A percentile compares a stretch with the other conserved stretches of the same genome.
These are phyloP conservation scores for Dunaliella sp. DNA, from an alignment of 139 green algal species.

Conservation along the genomic window DNA sequence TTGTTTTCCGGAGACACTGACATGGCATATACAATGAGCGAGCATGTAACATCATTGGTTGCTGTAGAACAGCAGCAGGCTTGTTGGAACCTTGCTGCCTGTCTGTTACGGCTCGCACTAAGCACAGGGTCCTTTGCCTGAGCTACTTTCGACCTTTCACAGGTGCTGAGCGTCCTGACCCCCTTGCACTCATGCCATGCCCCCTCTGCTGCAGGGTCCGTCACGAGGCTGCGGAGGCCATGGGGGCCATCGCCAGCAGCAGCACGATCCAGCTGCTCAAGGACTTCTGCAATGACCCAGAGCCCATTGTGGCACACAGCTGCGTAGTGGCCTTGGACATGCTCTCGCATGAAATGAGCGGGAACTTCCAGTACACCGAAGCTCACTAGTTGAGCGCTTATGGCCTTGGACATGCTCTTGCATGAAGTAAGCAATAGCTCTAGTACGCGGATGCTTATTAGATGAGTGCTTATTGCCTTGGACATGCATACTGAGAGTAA, in stretches of 20 bases:
- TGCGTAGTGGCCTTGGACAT: constrained; percentile 97
- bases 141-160: no score
- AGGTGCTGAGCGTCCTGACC: no score
- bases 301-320: constrained; percentile 92
- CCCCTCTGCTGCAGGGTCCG: constrained; percentile 75
- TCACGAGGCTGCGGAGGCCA: constrained; percentile 95
- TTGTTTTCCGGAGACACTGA: no score
- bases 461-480: background rate
- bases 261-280: constrained; percentile 64
- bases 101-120: no score
- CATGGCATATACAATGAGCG: no score
- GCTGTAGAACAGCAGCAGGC: no score
- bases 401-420: constrained; percentile 75
- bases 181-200: no score
- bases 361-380: constrained; percentile 83
- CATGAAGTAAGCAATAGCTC: constrained; percentile 75
- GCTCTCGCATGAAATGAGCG: constrained; percentile 78
- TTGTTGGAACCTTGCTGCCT: background rate
- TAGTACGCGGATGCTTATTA: constrained; percentile 66
- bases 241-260: constrained; percentile 77
- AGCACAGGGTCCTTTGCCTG: no score
- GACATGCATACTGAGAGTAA: no score
- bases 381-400: background rate
- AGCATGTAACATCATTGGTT: no score
- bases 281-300: constrained; percentile 63